Percentiles rank a stretch among this genome's conserved stretches.
These are phyloP conservation scores for Ambrosiella cleistominuta DNA, from an alignment of 2,329 filamentous ascomycete species.

Conservation along the genomic window DNA sequence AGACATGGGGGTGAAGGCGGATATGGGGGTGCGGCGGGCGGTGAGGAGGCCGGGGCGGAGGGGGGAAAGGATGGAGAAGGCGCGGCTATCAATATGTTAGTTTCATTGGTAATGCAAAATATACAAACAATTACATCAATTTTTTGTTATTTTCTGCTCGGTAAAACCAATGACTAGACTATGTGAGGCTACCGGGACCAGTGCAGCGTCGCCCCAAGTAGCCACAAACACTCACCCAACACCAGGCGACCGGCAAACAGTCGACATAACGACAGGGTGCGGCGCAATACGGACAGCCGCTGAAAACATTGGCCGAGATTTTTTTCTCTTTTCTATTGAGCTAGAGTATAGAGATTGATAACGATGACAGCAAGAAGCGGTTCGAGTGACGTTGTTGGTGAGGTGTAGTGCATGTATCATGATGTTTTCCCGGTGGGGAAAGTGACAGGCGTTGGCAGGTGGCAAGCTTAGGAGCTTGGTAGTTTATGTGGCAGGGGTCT, in stretches of 20 bases:
- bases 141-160: background rate
- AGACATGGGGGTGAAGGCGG: slow-evolving; percentile 5
- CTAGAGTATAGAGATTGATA: too few relatives aligned
- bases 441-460: slow-evolving; percentile 1
- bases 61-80: slow-evolving; percentile 9
- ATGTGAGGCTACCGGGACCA: background rate
- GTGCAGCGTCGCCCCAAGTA: background rate
- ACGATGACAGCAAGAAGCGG: too few relatives aligned
- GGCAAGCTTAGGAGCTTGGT: background rate
- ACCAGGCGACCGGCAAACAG: background rate
- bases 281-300: slow-evolving; percentile 1
- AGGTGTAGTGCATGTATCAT: background rate
- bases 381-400: background rate
- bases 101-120: background rate
- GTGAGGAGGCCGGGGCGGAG: slow-evolving; percentile 10
- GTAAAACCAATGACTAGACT: background rate
- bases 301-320: slow-evolving; percentile 8
- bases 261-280: slow-evolving; percentile 1
- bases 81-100: slow-evolving; percentile 4
- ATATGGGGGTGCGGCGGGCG: slow-evolving; percentile 6
- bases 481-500: background rate
- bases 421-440: slow-evolving; percentile 8
- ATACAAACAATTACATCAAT: too few relatives aligned
- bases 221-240: too few relatives aligned
- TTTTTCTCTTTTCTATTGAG: background rate